Conservation (phyloP, 2,329 filamentous ascomycete species). For the Colletotrichum abscissum region DNA sequence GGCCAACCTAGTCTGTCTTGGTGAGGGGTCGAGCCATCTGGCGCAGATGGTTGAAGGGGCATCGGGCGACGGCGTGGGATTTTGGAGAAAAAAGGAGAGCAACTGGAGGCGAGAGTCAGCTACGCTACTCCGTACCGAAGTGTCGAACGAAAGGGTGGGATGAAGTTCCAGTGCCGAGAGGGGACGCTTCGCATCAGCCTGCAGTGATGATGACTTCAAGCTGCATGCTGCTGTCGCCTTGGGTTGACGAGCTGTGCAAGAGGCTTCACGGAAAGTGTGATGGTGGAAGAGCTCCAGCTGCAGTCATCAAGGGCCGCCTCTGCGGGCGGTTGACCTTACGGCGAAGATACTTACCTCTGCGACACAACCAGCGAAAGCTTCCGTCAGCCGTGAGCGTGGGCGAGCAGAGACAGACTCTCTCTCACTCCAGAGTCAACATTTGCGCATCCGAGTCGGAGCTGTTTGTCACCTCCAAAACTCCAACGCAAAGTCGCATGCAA, state of each 20-base stretch:
- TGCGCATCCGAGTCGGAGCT: background rate
- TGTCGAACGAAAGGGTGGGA: background rate
- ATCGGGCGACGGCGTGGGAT: background rate
- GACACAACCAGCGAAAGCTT: background rate
- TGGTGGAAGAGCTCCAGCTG: conserved; percentile 2
- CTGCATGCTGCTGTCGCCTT: conserved; percentile 1
- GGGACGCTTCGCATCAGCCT: background rate
- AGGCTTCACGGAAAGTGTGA: conserved; percentile 6
- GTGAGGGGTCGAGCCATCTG: conserved; percentile 9
- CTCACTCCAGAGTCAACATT: background rate
- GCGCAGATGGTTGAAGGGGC: conserved; percentile 2
- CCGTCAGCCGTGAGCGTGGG: background rate
- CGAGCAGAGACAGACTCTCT: background rate
- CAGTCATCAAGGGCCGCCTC: conserved; percentile 20
- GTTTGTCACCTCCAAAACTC: conserved; percentile 11
- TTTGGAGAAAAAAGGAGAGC: background rate
- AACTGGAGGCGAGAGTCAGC: conserved; percentile 4
- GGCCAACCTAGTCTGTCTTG: conserved; percentile 16
- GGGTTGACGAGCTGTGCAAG: background rate
- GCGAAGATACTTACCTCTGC: background rate
- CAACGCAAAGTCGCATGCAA: conserved; percentile 7
- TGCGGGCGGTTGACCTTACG: conserved; percentile 3
- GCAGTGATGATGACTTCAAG: conserved; percentile 29
- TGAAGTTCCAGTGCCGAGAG: conserved; percentile 7
- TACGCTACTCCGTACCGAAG: background rate